These are phyloP conservation scores for Scedosporium dehoogii DNA, from an alignment of 2,329 filamentous ascomycete species.

Conservation along the genomic window DNA sequence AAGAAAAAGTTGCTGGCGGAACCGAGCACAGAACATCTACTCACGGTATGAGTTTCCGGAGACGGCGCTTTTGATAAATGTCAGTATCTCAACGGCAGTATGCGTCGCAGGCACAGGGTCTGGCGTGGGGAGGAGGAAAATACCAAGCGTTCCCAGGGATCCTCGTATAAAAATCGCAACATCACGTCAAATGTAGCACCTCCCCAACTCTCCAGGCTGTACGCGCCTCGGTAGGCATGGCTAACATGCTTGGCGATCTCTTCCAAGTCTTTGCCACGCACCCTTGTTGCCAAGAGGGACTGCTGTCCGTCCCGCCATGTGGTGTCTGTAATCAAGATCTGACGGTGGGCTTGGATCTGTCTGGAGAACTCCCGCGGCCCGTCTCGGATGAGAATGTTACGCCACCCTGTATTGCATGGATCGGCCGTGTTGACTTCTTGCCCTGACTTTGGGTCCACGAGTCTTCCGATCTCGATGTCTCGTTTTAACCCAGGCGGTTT, in stretches of 20 bases:
- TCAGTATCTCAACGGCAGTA: no score
- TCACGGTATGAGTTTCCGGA: conserved; percentile 79
- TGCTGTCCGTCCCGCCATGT: conserved; percentile 99
- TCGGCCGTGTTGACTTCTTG: conserved; percentile 63
- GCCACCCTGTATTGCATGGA: conserved; percentile 79
- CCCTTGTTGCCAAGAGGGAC: conserved; percentile 88
- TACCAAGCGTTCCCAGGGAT: conserved; percentile 85
- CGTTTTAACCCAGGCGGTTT: conserved; percentile 78
- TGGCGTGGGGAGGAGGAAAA: no score
- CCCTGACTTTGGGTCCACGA: conserved; percentile 54
- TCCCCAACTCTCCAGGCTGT: conserved; percentile 96
- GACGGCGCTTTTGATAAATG: conserved; percentile 48
- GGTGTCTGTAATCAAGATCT: conserved; percentile 95
- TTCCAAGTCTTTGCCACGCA: conserved; percentile 87
- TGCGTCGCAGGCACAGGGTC: no score
- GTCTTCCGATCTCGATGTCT: conserved; percentile 72
- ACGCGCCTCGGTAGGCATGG: conserved; percentile 83
- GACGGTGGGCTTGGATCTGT: conserved; percentile 87
- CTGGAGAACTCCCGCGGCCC: conserved; percentile 90
- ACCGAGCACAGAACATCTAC: no score
- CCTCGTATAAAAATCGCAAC: conserved; percentile 98
- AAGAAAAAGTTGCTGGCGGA: no score
- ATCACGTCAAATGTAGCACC: conserved; percentile 98
- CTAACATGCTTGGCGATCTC: conserved; percentile 96
- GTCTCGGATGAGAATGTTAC: conserved; percentile 75